phyloP scores from a whole-genome alignment of 2,329 filamentous ascomycete species.

The Epichloe coenophiala region DNA sequence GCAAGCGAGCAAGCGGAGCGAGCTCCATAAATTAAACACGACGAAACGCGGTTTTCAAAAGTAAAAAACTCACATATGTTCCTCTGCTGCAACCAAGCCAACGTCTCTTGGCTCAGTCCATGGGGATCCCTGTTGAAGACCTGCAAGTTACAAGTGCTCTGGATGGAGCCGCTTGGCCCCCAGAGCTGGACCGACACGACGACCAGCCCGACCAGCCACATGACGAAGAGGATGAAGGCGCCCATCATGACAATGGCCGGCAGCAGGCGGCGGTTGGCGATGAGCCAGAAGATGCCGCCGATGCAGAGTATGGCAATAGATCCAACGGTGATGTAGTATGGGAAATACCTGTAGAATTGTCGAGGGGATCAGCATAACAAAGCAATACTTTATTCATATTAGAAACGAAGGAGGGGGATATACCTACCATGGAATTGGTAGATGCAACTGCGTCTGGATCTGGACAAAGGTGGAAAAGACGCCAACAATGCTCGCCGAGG shows the following conservation, averaged over 20 bases:
- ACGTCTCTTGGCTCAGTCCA: constrained; percentile 38
- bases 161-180: constrained; percentile 45
- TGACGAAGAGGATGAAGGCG: constrained; percentile 50
- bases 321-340: constrained; percentile 48
- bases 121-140: constrained; percentile 38
- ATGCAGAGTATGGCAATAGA: constrained; percentile 54
- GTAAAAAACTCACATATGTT: constrained; percentile 41
- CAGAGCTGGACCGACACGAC: constrained; percentile 50
- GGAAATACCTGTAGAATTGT: constrained; percentile 42
- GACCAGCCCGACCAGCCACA: constrained; percentile 55
- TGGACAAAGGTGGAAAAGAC: constrained; percentile 47
- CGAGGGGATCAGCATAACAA: too few species aligned
- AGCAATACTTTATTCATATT: too few species aligned
- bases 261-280: constrained; percentile 45
- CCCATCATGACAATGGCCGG: constrained; percentile 50
- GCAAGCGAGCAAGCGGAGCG: neutral
- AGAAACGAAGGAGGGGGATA: too few species aligned
- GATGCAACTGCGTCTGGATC: constrained; percentile 39
- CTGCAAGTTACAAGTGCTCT: constrained; percentile 42
- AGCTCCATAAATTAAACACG: neutral
- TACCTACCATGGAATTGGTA: constrained; percentile 47
- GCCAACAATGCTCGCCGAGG: constrained; percentile 44
- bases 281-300: constrained; percentile 47
- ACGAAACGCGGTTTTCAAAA: neutral
- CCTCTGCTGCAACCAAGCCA: constrained; percentile 51